Evolutionary conservation across 2,329 filamentous ascomycete genomes (phyloP).

Genomic region (Cadophora sp.): DNA sequence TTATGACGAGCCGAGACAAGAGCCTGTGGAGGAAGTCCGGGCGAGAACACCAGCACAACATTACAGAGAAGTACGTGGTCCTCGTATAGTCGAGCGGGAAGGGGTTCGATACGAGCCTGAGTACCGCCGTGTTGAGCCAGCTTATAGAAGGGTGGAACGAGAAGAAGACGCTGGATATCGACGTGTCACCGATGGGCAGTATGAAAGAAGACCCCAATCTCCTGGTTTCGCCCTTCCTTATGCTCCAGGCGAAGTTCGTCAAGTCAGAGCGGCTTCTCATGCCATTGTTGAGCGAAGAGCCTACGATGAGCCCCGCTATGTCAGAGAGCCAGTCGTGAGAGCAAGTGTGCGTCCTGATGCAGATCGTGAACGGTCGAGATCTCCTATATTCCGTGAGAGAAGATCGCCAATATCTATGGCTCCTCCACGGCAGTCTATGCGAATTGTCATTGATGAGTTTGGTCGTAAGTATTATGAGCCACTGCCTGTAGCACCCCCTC

Average conservation of each 20-base stretch:
- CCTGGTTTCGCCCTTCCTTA: conserved; percentile 40
- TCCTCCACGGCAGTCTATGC: conserved; percentile 57
- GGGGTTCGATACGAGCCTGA: conserved; percentile 38
- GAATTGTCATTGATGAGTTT: conserved; percentile 82
- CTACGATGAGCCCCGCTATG: conserved; percentile 48
- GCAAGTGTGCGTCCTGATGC: conserved; percentile 56
- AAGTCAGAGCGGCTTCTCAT: conserved; percentile 39
- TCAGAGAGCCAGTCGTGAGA: conserved; percentile 53
- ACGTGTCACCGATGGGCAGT: conserved; percentile 32
- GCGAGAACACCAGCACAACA: conserved; percentile 30
- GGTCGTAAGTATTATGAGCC: conserved; percentile 80
- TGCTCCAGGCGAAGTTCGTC: conserved; percentile 33
- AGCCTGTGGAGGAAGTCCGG: conserved; percentile 40
- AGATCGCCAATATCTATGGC: conserved; percentile 57
- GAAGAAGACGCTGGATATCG: conserved; percentile 39
- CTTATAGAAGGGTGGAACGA: conserved; percentile 39
- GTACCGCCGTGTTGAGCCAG: conserved; percentile 35
- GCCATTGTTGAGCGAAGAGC: conserved; percentile 38
- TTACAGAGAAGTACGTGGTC: conserved; percentile 32
- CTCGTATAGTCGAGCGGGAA: conserved; percentile 34
- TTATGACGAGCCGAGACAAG: conserved; percentile 54
- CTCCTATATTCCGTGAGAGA: conserved; percentile 52
- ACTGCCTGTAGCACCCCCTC: conserved; percentile 56
- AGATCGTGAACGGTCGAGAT: conserved; percentile 56
- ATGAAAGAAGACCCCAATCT: conserved; percentile 38